Base-by-base conservation (phyloP, 2,329 filamentous ascomycete genomes). In the Ophiostoma perfectum region DNA sequence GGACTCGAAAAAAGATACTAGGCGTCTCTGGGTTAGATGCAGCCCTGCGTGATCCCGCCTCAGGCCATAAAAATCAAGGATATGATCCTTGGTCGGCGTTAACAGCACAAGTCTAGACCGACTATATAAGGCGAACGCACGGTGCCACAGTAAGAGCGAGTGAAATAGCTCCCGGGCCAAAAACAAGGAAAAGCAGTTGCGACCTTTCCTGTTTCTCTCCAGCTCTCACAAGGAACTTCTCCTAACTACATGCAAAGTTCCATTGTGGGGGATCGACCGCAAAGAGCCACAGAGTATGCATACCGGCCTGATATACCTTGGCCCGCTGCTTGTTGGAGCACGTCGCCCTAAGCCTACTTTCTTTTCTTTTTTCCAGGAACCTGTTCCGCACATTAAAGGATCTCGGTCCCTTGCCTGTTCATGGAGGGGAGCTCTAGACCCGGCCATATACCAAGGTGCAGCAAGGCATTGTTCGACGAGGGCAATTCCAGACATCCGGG, bases 261-360 rank as follows among this genome's bases (percentile, higher is more conserved):
- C 38, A 42, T 63, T 63, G 60, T 63, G 60, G 60, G 60, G 60
- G 60, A 63, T 63, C 60, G 39, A 42, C 60, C 60, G 60, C 60
- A n/a, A 63, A 39, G 60, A 39, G 42, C 60, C 16, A 44, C 38
- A 42, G 38, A 36, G n/a, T 18, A 41, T 2, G 58, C 38, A 63
- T 18, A 27, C 8, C n/a, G 49, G 49, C n/a, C 4, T 27, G 49
- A 27, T 38, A 38, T 4, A 38, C 55, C 12, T 39, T 60, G 55
- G 27, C 27, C 55, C 12, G 55, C 55, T 60, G 55, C 27, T 6
- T 38, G 27, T 60, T 55, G 49, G n/a, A 18, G 47, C 8, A 27
- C 27, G 27, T 27, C 27, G 6, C 7, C 9, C 49, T 4, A 39
- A 7, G n/a, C 36, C 27, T 12, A 12, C 27, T 60, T 36, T 60